Evolutionary conservation across 345 rosid genomes (phyloP).

Genomic region (Lumnitzera racemosa): DNA sequence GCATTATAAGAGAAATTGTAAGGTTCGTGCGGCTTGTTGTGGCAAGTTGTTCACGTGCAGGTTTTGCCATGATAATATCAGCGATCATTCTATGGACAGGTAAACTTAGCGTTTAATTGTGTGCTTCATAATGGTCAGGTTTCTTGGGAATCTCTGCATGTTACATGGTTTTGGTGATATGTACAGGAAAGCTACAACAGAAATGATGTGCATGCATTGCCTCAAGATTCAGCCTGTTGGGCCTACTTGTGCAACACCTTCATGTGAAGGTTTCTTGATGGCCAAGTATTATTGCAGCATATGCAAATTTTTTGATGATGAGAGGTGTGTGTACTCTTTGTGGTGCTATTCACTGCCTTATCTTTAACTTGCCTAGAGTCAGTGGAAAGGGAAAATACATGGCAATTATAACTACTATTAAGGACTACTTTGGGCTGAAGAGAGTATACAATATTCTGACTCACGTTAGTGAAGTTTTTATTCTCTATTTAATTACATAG

Average conservation of each 20-base stretch:
- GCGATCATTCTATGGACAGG: constrained; percentile 72
- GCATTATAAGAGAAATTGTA: constrained; percentile 65
- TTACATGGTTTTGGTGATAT: not conserved
- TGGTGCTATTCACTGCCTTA: too few relatives aligned
- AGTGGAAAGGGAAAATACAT: too few relatives aligned
- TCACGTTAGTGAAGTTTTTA: too few relatives aligned
- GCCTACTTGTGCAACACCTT: constrained; percentile 36
- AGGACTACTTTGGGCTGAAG: too few relatives aligned
- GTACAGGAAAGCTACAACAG: constrained; percentile 51
- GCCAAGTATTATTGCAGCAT: constrained; percentile 71
- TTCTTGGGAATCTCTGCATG: too few relatives aligned
- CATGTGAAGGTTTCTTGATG: constrained; percentile 46
- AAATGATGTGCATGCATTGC: constrained; percentile 80
- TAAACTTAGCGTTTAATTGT: constrained; percentile 10
- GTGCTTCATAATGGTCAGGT: not conserved
- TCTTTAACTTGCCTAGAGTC: too few relatives aligned
- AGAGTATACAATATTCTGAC: too few relatives aligned
- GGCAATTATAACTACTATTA: too few relatives aligned
- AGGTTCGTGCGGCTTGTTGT: constrained; percentile 63
- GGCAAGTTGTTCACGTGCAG: constrained; percentile 58
- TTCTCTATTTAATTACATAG: too few relatives aligned
- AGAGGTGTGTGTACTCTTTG: constrained; percentile 35
- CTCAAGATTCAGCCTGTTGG: constrained; percentile 50
- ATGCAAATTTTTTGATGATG: constrained; percentile 94
- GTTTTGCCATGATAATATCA: constrained; percentile 68